A percentile compares a stretch with the other conserved stretches of the same genome.
Evolutionary conservation across 2,329 filamentous ascomycete genomes (phyloP).

Genomic region (Thelonectria olida): DNA sequence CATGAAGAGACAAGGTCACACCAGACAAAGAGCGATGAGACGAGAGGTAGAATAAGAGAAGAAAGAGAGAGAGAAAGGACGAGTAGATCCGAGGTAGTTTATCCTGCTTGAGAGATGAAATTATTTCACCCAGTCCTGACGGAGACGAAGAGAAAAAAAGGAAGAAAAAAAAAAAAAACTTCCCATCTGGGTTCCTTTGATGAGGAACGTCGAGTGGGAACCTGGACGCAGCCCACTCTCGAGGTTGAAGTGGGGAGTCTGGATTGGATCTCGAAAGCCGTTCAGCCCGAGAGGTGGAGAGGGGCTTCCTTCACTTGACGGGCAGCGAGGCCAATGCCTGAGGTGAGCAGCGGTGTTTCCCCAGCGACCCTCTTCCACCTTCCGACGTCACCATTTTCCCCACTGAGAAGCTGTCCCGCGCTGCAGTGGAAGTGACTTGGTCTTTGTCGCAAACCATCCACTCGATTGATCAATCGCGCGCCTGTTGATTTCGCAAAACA

Average conservation of each 20-base stretch:
- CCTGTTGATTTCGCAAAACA: background rate
- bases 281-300: too few species aligned
- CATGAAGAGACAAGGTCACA: background rate
- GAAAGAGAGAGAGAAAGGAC: background rate
- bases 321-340: too few species aligned
- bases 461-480: conserved; percentile 4
- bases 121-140: conserved; percentile 19
- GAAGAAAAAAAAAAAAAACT: conserved; percentile 2
- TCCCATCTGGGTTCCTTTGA: background rate
- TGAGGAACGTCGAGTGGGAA: background rate
- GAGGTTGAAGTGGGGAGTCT: too few species aligned
- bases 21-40: background rate
- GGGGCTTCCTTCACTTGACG: too few species aligned
- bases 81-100: background rate
- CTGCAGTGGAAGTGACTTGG: background rate
- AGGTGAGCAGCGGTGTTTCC: conserved; percentile 39
- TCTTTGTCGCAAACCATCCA: conserved; percentile 15
- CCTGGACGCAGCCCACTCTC: background rate
- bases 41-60: background rate
- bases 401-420: conserved; percentile 20
- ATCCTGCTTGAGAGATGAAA: conserved; percentile 7
- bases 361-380: conserved; percentile 32
- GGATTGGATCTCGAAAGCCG: too few species aligned
- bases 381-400: conserved; percentile 37
- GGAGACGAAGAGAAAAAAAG: background rate